Percentiles rank a stretch among this genome's conserved stretches.
phyloP scores from a whole-genome alignment of 164 flowering plant genomes.

The Euptelea pleiosperma region DNA sequence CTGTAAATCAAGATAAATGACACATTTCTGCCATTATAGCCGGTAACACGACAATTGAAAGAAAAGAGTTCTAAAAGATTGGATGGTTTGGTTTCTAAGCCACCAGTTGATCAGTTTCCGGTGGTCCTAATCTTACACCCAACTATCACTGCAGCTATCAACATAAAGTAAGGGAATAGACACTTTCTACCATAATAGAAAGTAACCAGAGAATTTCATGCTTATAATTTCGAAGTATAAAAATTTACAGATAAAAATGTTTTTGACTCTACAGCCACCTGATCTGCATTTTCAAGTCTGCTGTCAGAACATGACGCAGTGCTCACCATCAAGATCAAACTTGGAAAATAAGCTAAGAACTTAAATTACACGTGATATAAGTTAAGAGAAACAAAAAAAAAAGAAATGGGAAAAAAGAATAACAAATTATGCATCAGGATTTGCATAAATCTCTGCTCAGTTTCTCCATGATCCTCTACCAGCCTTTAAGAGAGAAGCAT shows the following conservation, averaged over 20 bases:
- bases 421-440: not conserved
- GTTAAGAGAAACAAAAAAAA: too few relatives aligned
- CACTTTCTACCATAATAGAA: too few relatives aligned
- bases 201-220: constrained; percentile 1
- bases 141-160: not conserved
- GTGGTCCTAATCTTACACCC: not conserved
- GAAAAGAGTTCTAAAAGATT: too few relatives aligned
- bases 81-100: too few relatives aligned
- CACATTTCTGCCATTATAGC: too few relatives aligned
- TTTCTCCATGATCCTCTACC: constrained; percentile 37
- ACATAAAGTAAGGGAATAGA: not conserved
- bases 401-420: constrained; percentile 5
- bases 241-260: not conserved
- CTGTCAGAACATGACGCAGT: not conserved
- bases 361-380: too few relatives aligned
- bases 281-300: too few relatives aligned
- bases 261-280: not conserved
- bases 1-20: too few relatives aligned
- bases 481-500: constrained; percentile 51
- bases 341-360: too few relatives aligned
- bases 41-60: too few relatives aligned
- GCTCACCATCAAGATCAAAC: too few relatives aligned
- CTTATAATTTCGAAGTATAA: not conserved
- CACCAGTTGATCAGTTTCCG: too few relatives aligned
- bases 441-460: constrained; percentile 7